These are phyloP conservation scores for Cladophialophora chaetospira DNA, from an alignment of 2,329 filamentous ascomycete genomes.

Conservation along the genomic window DNA sequence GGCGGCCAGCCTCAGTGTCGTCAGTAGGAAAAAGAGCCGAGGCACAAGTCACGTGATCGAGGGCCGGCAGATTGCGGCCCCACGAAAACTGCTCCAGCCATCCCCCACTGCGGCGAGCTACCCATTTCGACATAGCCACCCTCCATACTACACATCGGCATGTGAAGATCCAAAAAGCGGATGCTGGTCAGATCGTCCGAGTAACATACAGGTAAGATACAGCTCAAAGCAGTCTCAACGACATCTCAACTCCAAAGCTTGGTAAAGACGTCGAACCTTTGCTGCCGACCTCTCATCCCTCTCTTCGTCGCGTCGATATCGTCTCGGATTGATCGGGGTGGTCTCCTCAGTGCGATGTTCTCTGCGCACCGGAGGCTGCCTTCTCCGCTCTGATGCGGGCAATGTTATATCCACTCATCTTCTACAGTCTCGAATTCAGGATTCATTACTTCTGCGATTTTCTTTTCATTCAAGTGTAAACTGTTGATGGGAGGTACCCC, in stretches of 20 bases:
- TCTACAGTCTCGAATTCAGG: not conserved
- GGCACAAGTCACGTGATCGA: conserved; percentile 9
- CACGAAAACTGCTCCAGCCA: not conserved
- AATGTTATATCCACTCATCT: not conserved
- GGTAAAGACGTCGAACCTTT: no score
- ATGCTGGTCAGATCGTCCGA: not conserved
- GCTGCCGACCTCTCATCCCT: no score
- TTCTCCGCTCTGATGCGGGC: not conserved
- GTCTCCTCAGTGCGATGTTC: no score
- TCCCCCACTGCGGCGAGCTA: no score
- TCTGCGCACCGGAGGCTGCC: not conserved
- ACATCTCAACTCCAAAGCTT: no score
- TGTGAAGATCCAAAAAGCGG: conserved; percentile 6
- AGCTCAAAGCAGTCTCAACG: no score
- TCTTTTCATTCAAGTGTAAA: not conserved
- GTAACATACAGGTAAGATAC: no score
- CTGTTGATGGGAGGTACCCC: no score
- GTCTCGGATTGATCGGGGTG: not conserved
- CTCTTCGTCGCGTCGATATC: not conserved
- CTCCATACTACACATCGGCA: no score
- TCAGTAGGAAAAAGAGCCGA: conserved; percentile 12
- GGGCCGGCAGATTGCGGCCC: not conserved
- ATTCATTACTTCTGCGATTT: not conserved
- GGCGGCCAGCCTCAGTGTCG: conserved; percentile 13
- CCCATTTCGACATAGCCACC: no score